Evolutionary conservation across 2,329 filamentous ascomycete genomes (phyloP).

Genomic region (Fusarium nisikadoi): DNA sequence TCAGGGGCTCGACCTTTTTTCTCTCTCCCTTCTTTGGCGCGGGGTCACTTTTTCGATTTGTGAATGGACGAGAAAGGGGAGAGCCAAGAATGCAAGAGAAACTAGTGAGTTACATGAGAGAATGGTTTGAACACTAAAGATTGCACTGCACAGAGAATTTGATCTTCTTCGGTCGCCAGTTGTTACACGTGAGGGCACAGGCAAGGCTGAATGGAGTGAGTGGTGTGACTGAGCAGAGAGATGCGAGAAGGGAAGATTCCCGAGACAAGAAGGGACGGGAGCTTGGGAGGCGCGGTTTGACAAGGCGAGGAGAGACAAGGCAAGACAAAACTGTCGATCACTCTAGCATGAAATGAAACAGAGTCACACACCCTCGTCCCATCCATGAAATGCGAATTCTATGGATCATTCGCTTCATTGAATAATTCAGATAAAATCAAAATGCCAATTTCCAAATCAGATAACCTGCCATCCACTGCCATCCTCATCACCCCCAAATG

Average conservation of each 20-base stretch:
- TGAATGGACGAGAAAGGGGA: slow-evolving; percentile 22
- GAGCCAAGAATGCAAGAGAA: slow-evolving; percentile 7
- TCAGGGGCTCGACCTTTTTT: slow-evolving; percentile 32
- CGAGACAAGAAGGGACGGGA: background rate
- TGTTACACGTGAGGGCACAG: slow-evolving; percentile 2
- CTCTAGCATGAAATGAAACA: slow-evolving; percentile 24
- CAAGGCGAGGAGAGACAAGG: slow-evolving; percentile 6
- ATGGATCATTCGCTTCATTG: slow-evolving; percentile 8
- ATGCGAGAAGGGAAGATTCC: background rate
- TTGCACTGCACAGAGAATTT: background rate
- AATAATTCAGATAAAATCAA: background rate
- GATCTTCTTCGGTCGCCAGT: background rate
- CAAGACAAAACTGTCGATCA: slow-evolving; percentile 23
- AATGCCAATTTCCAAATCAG: background rate
- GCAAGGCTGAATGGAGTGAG: slow-evolving; percentile 3
- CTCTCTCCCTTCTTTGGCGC: slow-evolving; percentile 12
- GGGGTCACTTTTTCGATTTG: slow-evolving; percentile 20
- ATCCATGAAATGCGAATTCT: slow-evolving; percentile 15
- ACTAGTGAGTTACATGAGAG: background rate
- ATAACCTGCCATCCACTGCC: background rate
- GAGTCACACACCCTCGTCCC: slow-evolving; percentile 10
- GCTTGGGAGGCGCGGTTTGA: background rate
- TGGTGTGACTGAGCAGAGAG: slow-evolving; percentile 7
- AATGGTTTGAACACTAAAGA: slow-evolving; percentile 1
- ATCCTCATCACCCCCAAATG: background rate